These are phyloP conservation scores for Boletales sp. DNA, from an alignment of 768 basidiomycete genomes.

Conservation along the genomic window DNA sequence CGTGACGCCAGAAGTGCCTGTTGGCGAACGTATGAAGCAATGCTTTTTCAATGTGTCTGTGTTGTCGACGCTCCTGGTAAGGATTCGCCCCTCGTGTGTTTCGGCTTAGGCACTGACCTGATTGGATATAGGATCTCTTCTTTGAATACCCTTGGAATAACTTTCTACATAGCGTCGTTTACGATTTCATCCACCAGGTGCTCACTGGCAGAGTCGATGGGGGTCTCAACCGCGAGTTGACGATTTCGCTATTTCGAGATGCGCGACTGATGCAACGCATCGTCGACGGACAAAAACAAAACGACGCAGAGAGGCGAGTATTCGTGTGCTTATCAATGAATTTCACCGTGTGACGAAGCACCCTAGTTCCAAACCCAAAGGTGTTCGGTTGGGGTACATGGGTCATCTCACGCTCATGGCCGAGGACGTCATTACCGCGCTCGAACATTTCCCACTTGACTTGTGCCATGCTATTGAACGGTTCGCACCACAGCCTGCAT, in stretches of 20 bases:
- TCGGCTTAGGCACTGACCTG: neutral
- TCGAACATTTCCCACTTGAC: constrained; percentile 84
- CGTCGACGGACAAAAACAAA: constrained; percentile 77
- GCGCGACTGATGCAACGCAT: constrained; percentile 81
- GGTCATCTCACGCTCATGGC: constrained; percentile 93
- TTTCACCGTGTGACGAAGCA: constrained; percentile 6
- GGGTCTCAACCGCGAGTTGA: constrained; percentile 82
- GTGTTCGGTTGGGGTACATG: constrained; percentile 90
- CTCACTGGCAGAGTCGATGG: constrained; percentile 81
- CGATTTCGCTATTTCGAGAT: constrained; percentile 82
- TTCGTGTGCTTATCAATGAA: neutral
- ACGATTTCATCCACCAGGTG: constrained; percentile 94
- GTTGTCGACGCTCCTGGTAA: constrained; percentile 71
- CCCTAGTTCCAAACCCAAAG: constrained; percentile 64
- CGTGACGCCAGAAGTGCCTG: constrained; percentile 40
- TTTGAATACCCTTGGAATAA: constrained; percentile 98
- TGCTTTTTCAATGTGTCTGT: constrained; percentile 73
- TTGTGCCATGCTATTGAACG: constrained; percentile 60
- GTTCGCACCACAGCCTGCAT: constrained; percentile 72
- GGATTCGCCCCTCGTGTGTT: constrained; percentile 24
- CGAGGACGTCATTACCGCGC: constrained; percentile 88
- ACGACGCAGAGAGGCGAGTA: constrained; percentile 70
- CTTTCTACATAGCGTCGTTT: constrained; percentile 93
- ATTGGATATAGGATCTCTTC: constrained; percentile 70
- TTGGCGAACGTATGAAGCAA: constrained; percentile 80